phyloP scores from a whole-genome alignment of 768 basidiomycete genomes.

The Tubosaeta brunneosetosa region DNA sequence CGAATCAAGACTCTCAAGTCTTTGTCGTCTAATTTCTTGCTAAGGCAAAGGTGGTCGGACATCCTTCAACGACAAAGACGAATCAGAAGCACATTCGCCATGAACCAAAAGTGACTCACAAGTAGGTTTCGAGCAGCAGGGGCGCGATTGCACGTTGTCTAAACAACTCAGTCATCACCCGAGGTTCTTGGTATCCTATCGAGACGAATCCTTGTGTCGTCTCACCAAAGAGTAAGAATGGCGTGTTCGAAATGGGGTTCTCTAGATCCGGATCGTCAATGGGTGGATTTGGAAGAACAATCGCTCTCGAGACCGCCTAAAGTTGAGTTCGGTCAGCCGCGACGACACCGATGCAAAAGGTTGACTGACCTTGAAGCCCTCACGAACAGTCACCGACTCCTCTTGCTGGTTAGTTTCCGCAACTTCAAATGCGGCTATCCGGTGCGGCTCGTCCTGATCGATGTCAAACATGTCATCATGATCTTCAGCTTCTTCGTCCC shows the following conservation, averaged over 20 bases:
- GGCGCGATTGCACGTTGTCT: background rate
- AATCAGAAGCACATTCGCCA: background rate
- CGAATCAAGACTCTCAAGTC: slow-evolving; percentile 25
- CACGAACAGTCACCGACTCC: no score
- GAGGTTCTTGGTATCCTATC: slow-evolving; percentile 16
- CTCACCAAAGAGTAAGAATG: slow-evolving; percentile 27
- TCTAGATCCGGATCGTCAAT: slow-evolving; percentile 3
- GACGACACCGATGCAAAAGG: background rate
- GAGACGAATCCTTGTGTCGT: slow-evolving; percentile 39
- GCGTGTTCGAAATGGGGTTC: slow-evolving; percentile 4
- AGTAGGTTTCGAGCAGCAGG: slow-evolving; percentile 10
- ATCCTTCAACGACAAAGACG: slow-evolving; percentile 10
- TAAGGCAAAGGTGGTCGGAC: slow-evolving; percentile 22
- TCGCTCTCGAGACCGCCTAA: slow-evolving; percentile 12
- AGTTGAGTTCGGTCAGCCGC: background rate
- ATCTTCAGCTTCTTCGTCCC: slow-evolving; percentile 27
- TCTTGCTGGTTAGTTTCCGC: slow-evolving; percentile 47
- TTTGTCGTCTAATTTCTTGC: slow-evolving; percentile 20
- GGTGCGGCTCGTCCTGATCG: slow-evolving; percentile 40
- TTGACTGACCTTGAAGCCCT: slow-evolving; percentile 25
- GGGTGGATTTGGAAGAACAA: slow-evolving; percentile 7
- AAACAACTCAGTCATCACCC: background rate
- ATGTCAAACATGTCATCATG: slow-evolving; percentile 23
- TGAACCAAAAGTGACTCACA: slow-evolving; percentile 16
- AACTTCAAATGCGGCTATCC: slow-evolving; percentile 52